Evolutionary conservation across 768 basidiomycete genomes (phyloP), one percentile per base, ranked within the genome.

Genomic region (Boletus sp.): DNA sequence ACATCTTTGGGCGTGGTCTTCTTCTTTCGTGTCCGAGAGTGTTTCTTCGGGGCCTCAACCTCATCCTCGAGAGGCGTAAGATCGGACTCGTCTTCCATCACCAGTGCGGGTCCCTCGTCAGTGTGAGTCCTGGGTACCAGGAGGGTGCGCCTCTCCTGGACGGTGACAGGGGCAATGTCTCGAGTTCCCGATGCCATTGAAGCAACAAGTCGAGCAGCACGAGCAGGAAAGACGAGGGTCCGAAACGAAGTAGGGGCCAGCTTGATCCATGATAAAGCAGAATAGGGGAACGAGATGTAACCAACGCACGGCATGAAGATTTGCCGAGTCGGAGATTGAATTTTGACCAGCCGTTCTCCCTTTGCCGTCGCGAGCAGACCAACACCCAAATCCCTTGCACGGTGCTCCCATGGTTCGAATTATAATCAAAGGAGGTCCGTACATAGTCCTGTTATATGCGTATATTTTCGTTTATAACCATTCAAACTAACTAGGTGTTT

Each of bases 401-500:
- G 27, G 17, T 55, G 50, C 15, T 34, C 15, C 41, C 45, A 93
- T 93, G 90, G 88, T 89, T 64, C 82, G 91, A 69, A 93, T 91
- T 33, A 92, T 93, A 68, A 93, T 93, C 71, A 93, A 93, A 80
- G 90, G 89, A 79, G 90, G 87, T 79, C 56, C 53, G 83, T 74
- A 46, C 10, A 14, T 30, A 1, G 17, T 46, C 5, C 49, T 33
- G 9, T 34, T 51, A 19, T 50, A 45, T 29, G 23, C 35, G n/a
- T 10, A 2, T 9, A 0, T 27, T 14, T 37, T 48, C 14, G 0
- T 54, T 37, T 49, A 25, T 65, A 3, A 66, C 54, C n/a, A 6
- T 34, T 3, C 1, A 2, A 23, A 5, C 51, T 1, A 17, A 45
- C 5, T n/a, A 87, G 84, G 88, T 65, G 88, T 90, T 54, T 91